Evolutionary conservation across 768 basidiomycete genomes (phyloP).

Genomic region (Boletellus ananas): DNA sequence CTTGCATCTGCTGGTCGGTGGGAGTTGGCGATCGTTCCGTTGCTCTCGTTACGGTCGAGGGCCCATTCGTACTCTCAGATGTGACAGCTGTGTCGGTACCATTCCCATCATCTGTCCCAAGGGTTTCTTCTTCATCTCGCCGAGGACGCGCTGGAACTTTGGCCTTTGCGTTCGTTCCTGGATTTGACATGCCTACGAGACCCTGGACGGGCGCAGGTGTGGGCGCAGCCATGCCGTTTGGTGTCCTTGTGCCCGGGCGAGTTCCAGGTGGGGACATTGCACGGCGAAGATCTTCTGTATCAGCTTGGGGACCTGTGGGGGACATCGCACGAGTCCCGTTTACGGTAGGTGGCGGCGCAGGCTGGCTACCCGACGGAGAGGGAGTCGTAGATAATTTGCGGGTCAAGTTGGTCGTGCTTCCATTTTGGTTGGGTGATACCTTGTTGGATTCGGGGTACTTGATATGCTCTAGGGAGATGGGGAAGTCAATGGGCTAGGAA

Average conservation of each 20-base stretch:
- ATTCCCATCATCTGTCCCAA: slow-evolving; percentile 48
- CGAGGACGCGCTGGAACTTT: slow-evolving; percentile 50
- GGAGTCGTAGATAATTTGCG: slow-evolving; percentile 48
- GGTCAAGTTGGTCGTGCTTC: slow-evolving; percentile 30
- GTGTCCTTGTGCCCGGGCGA: slow-evolving; percentile 38
- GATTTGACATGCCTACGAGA: slow-evolving; percentile 5
- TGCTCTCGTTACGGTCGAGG: slow-evolving; percentile 26
- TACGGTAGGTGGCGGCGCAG: slow-evolving; percentile 27
- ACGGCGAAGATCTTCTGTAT: slow-evolving; percentile 57
- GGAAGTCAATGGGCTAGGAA: slow-evolving; percentile 3
- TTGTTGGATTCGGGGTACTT: slow-evolving; percentile 78
- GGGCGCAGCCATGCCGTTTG: slow-evolving; percentile 24
- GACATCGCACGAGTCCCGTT: slow-evolving; percentile 59
- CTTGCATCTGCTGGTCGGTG: slow-evolving; percentile 34
- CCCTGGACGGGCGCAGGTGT: slow-evolving; percentile 9
- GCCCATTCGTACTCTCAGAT: slow-evolving; percentile 35
- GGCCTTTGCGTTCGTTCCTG: slow-evolving; percentile 40
- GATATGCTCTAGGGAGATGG: slow-evolving; percentile 64
- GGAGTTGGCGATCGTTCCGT: slow-evolving; percentile 56
- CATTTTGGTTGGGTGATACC: slow-evolving; percentile 31
- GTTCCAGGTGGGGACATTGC: slow-evolving; percentile 60
- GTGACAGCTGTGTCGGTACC: slow-evolving; percentile 45
- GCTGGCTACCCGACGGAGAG: slow-evolving; percentile 28
- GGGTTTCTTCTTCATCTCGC: slow-evolving; percentile 38
- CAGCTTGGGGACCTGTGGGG: slow-evolving; percentile 47